These are phyloP conservation scores for Malassezia globosa DNA, from an alignment of 1,284 basidiomycete species.

Conservation along the genomic window DNA sequence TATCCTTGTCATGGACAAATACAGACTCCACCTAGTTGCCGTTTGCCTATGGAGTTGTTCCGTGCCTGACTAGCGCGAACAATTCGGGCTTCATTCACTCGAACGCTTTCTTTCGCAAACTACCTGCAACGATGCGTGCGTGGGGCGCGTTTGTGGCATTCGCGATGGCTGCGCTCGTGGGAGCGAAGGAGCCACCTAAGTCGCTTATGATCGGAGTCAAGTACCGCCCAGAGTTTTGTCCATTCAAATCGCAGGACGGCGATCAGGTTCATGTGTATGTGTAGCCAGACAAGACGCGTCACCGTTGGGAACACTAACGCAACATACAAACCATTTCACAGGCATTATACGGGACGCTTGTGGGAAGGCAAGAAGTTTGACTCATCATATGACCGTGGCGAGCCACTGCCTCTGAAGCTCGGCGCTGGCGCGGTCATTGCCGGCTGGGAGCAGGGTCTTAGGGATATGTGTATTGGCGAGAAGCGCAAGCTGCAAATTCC, in stretches of 20 bases:
- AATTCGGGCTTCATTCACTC: too few species aligned
- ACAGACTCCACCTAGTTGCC: too few species aligned
- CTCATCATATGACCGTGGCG: conserved; percentile 57
- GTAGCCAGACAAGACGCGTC: too few species aligned
- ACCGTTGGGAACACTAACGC: too few species aligned
- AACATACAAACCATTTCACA: too few species aligned
- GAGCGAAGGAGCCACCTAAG: conserved; percentile 27
- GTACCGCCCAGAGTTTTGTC: conserved; percentile 53
- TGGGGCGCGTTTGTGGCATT: too few species aligned
- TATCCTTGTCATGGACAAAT: too few species aligned
- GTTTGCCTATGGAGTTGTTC: too few species aligned
- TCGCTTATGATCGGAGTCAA: conserved; percentile 48
- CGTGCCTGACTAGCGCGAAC: too few species aligned
- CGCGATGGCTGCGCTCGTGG: conserved; percentile 2
- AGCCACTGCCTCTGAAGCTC: conserved; percentile 54
- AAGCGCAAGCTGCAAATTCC: conserved; percentile 62
- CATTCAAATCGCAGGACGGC: conserved; percentile 55
- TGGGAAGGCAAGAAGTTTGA: conserved; percentile 69
- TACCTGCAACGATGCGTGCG: too few species aligned
- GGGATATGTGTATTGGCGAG: conserved; percentile 75
- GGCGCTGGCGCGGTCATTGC: conserved; percentile 68
- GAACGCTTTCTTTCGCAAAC: too few species aligned
- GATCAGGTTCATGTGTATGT: conserved; percentile 57
- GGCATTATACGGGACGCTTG: conserved; percentile 59
- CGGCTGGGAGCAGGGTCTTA: conserved; percentile 52